A percentile compares a stretch with the other conserved stretches of the same genome.
Evolutionary conservation across 805 yeast species (phyloP).

Genomic region (Suhomyces vadensis): DNA sequence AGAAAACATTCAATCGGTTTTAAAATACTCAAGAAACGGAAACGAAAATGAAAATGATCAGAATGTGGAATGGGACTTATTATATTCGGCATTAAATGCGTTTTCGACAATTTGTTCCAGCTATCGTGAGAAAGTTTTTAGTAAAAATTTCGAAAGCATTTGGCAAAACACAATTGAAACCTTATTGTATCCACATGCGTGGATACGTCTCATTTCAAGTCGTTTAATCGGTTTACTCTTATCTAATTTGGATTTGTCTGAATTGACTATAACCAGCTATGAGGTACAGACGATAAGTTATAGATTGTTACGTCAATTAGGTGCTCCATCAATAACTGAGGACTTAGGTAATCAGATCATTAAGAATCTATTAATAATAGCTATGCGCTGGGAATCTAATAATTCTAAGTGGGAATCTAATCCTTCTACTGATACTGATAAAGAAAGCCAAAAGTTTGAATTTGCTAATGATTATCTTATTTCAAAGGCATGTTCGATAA

Average conservation of each 20-base stretch:
- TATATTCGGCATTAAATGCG: slow-evolving; percentile 64
- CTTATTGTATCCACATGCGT: slow-evolving; percentile 82
- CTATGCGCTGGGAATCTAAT: slow-evolving; percentile 59
- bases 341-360: slow-evolving; percentile 63
- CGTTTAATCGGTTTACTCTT: slow-evolving; percentile 59
- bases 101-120: slow-evolving; percentile 45
- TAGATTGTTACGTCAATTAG: slow-evolving; percentile 72
- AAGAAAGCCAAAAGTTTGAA: slow-evolving; percentile 13
- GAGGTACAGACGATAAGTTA: slow-evolving; percentile 69
- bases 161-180: slow-evolving; percentile 57
- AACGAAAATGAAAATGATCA: slow-evolving; percentile 29
- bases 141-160: slow-evolving; percentile 29
- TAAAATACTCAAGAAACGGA: slow-evolving; percentile 35
- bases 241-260: slow-evolving; percentile 35
- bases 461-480: slow-evolving; percentile 62
- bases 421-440: slow-evolving; percentile 20
- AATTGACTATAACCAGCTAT: slow-evolving; percentile 37
- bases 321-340: slow-evolving; percentile 73
- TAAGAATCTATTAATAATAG: slow-evolving; percentile 62
- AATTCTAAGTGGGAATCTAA: slow-evolving; percentile 34
- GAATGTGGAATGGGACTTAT: slow-evolving; percentile 70
- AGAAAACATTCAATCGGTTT: slow-evolving; percentile 23
- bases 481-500: slow-evolving; percentile 57
- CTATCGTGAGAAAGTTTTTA: slow-evolving; percentile 31
- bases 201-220: slow-evolving; percentile 76